A percentile compares a stretch with the other conserved stretches of the same genome.
phyloP scores from a whole-genome alignment of 345 rosid genomes.

The Dimocarpus longan region DNA sequence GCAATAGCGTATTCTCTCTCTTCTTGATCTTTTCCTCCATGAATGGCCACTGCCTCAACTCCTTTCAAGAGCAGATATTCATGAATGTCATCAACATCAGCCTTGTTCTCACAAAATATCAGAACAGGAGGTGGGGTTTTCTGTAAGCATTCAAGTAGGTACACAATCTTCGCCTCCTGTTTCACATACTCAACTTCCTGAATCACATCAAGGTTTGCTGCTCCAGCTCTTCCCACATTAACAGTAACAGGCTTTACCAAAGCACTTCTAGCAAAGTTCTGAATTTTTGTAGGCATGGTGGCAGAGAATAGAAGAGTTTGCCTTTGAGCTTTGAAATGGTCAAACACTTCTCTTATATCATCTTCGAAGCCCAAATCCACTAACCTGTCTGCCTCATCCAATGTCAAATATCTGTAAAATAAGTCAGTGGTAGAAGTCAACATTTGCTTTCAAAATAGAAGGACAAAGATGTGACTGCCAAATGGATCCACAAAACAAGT shows the following conservation, averaged over 20 bases:
- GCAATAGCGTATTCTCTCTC: conserved; percentile 90
- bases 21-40: conserved; percentile 96
- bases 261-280: conserved; percentile 88
- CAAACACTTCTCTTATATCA: conserved; percentile 94
- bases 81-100: conserved; percentile 92
- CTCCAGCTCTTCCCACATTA: conserved; percentile 95
- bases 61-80: conserved; percentile 92
- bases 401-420: conserved; percentile 74
- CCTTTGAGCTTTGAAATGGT: conserved; percentile 89
- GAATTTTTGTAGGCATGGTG: conserved; percentile 95
- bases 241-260: conserved; percentile 84
- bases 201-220: conserved; percentile 95
- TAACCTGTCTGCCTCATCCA: conserved; percentile 94
- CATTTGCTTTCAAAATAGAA: too few species aligned
- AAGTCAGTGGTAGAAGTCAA: conserved; percentile 9
- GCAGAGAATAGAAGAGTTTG: conserved; percentile 92
- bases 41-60: conserved; percentile 90
- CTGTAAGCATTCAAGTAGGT: conserved; percentile 91
- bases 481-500: background rate
- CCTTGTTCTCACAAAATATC: conserved; percentile 93
- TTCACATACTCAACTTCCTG: conserved; percentile 97
- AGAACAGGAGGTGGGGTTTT: conserved; percentile 94
- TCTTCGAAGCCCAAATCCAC: conserved; percentile 98
- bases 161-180: conserved; percentile 93
- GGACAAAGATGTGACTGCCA: too few species aligned